Base-by-base conservation (phyloP, 495 filamentous ascomycete genomes). In the Podospora fimiseda region DNA sequence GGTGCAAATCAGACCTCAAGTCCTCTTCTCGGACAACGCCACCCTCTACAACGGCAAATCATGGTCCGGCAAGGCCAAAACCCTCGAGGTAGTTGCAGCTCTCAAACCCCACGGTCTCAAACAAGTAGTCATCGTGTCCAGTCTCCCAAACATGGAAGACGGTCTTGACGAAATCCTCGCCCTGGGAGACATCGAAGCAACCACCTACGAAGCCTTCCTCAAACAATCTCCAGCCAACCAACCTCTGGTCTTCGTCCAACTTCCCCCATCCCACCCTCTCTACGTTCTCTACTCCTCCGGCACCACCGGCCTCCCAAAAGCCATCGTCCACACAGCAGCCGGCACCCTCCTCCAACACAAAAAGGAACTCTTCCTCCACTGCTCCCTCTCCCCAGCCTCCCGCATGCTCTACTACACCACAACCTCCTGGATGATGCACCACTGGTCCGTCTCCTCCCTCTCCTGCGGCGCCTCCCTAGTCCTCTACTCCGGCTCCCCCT, bases 401-500 rank as follows among this genome's bases (percentile, higher is more conserved):
- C 62, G 70, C 9, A 61, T 78, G 88, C 55, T 92, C 81, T 70
- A 70, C 71, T 95, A 93, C 70, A 95, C 89, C 64, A 95, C 90
- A 2, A 95, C 90, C 2, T 84, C 81, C 23, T 94, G 90, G 89
- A 93, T 95, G 90, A 96, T 95, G 90, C 93, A 89, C 87, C 90
- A 95, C 66, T 95, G 90, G 90, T 81, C 90, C 40, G 81, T 95
- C 16, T 91, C 88, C 4, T 88, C 80, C 0, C 79, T 95, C 8
- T 85, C 88, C 9, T 82, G 79, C 48, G 90, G 90, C 50, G 78
- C 86, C 6, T 91, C 88, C 1, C 75, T 95, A 38, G 79, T 95
- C 18, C 76, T 95, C 2, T 96, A 96, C 67, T 87, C 93, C 55
- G 90, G 90, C 24, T 93, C 88, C 0, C 90, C 90, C 15, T 95